Base-by-base conservation (phyloP, 441 rosid genomes). In the Brassica hybrid region DNA sequence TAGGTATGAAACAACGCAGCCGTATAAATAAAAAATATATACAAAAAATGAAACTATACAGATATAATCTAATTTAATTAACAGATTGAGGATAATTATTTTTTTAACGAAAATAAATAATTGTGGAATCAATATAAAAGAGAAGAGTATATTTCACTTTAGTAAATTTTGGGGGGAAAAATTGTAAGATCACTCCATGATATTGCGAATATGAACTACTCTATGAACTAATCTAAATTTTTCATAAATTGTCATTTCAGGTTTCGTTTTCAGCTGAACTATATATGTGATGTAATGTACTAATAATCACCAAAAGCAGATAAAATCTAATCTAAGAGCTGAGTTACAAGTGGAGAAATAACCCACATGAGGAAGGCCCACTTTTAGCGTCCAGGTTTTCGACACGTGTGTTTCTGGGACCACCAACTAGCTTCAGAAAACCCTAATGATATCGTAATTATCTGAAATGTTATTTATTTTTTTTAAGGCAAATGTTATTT, bases 321-420 rank as follows among this genome's bases (percentile, higher is more conserved):
- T 72, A 72, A 78, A 59, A 21, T 60, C 32, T 19, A 73, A 23
- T 41, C 74, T 16, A 73, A 69, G 7, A 68, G 50, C 3, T 1
- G 30, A 67, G 25, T 12, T 12, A 8, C 59, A 72, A 41, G 66
- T 65, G 73, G 41, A 58, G 32, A 50, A 16, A 30, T 14, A 36
- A 41, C 36, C 52, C 78, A 73, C 65, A 73, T 73, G 78, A 73
- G 19, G 0, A 61, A 59, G 78, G 12, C 54, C 78, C 81, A 54
- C 12, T 62, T 68, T 62, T 54, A 34, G 11, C 0, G 6, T 61
- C 60, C 18, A 21, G 71, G 21, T 27, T 9, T 25, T 1, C 11
- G 52, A 68, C 82, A 74, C 78, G 82, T 73, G 82, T 56, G 18
- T 5, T 30, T 1, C 0, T 1, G 0, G 41, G 45, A 16, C 75